Conservation (phyloP, 1,284 basidiomycete species). For the Cryptococcus sp. region DNA sequence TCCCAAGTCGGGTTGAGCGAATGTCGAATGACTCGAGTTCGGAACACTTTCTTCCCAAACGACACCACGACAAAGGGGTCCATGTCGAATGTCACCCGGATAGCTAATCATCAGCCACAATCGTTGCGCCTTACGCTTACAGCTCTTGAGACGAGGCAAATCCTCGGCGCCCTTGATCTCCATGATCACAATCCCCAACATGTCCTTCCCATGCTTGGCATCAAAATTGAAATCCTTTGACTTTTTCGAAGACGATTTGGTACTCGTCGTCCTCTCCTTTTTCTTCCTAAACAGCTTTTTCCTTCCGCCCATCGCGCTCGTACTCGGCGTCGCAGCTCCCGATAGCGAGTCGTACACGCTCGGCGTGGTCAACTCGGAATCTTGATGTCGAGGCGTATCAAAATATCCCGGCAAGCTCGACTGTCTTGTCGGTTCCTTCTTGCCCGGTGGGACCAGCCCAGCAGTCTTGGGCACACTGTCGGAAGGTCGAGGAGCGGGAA, state of each 20-base stretch:
- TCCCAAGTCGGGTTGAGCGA: constrained; percentile 89
- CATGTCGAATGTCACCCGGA: constrained; percentile 62
- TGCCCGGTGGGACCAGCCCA: constrained; percentile 14
- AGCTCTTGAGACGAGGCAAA: constrained; percentile 79
- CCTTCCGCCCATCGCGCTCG: constrained; percentile 7
- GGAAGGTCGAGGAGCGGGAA: constrained; percentile 7
- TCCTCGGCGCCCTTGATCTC: constrained; percentile 67
- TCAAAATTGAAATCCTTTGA: constrained; percentile 59
- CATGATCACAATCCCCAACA: constrained; percentile 89
- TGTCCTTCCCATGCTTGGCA: constrained; percentile 58
- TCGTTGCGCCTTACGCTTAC: constrained; percentile 51
- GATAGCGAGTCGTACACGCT: constrained; percentile 18
- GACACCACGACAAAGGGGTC: constrained; percentile 94
- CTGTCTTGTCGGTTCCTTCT: constrained; percentile 13
- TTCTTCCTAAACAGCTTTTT: constrained; percentile 25
- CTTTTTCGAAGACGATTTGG: constrained; percentile 15
- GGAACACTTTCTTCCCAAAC: constrained; percentile 94
- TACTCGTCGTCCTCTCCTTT: constrained; percentile 5
- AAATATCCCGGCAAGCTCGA: constrained; percentile 16
- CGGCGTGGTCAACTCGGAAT: background rate
- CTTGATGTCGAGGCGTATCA: constrained; percentile 5
- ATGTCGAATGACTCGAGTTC: constrained; percentile 83
- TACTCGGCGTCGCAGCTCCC: constrained; percentile 25
- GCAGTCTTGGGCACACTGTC: constrained; percentile 11
- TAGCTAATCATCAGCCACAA: constrained; percentile 19